Base-by-base conservation (phyloP, 257 asterid genomes). In the Anisodus acutangulus region DNA sequence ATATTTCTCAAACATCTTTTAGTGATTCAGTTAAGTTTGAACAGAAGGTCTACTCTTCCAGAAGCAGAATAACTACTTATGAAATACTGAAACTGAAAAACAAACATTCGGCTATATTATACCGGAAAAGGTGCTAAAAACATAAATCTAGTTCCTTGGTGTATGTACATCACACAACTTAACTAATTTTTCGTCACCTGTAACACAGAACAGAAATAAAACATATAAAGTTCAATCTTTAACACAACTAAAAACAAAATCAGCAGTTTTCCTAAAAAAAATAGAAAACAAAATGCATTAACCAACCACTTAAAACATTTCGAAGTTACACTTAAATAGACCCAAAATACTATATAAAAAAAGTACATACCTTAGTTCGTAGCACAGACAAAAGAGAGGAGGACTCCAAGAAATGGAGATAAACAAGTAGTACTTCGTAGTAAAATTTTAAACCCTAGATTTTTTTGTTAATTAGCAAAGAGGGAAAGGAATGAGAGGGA, bases 381-480 rank as follows among this genome's bases (percentile, higher is more conserved):
- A 53, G 47, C 26, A n/a, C 47, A 51, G 64, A 26, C 26, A 22
- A 47, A 49, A 51, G 26, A 51, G 80, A 11, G 81, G 62, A 49
- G 41, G 62, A 51, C 4, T 26, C 12, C 22, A 51, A 51, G 37
- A 12, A 51, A 7, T 26, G 81, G 63, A 51, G 64, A 74, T 74
- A 11, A 76, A 26, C 64, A 26, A 76, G 60, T 26, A 51, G 26
- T 22, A 22, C 26, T 22, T 22, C 26, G 26, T 22, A 22, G n/a
- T 72, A 19, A 74, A 49, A 0, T 31, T 31, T 22, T 26, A 76
- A 76, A 26, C 81, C 81, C 81, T 76, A 76, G 63, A 76, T 31
- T 76, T 31, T 1, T 31, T 76, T 22, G 81, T 51, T 51, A 76
- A 26, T 76, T 51, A 76, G 64, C 47, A 76, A 76, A 51, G 63